Percentiles rank a stretch among this genome's conserved stretches.
Evolutionary conservation across 768 basidiomycete species (phyloP).

Genomic region (Lepiota subincarnata): DNA sequence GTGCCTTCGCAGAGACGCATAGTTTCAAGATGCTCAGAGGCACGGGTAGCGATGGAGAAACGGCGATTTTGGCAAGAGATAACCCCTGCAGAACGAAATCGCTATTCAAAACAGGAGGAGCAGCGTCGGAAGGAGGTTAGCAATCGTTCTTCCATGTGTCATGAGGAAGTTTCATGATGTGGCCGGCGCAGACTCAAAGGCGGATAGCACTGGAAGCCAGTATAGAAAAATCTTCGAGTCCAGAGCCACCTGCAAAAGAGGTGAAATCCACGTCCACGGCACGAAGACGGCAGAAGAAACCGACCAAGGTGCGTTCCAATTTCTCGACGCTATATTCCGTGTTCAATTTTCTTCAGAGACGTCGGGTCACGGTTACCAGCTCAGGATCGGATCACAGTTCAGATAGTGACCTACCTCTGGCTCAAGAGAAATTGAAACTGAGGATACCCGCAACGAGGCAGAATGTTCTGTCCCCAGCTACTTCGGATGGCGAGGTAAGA

Average conservation of each 20-base stretch:
- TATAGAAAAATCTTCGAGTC: background rate
- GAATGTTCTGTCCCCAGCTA: background rate
- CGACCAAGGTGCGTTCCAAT: background rate
- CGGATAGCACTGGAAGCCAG: slow-evolving; percentile 1
- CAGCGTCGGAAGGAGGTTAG: slow-evolving; percentile 13
- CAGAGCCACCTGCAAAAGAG: background rate
- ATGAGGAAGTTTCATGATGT: background rate
- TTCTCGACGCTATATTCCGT: background rate
- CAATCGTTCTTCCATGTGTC: background rate
- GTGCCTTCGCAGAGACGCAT: slow-evolving; percentile 11
- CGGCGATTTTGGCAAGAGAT: slow-evolving; percentile 29
- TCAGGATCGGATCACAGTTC: slow-evolving; percentile 2
- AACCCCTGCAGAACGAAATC: slow-evolving; percentile 17
- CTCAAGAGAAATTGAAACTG: background rate
- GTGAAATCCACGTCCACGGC: background rate
- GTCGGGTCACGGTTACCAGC: background rate
- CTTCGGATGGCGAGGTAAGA: slow-evolving; percentile 7
- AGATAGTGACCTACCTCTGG: slow-evolving; percentile 8
- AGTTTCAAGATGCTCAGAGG: background rate
- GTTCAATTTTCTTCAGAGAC: background rate
- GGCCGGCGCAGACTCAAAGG: background rate
- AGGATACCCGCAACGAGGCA: slow-evolving; percentile 2
- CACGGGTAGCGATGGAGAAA: slow-evolving; percentile 33
- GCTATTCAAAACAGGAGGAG: slow-evolving; percentile 12
- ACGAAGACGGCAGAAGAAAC: background rate